Evolutionary conservation across 148 eudicot genomes (phyloP), one percentile per base, ranked within the genome.

Genomic region (Agrostemma githago): DNA sequence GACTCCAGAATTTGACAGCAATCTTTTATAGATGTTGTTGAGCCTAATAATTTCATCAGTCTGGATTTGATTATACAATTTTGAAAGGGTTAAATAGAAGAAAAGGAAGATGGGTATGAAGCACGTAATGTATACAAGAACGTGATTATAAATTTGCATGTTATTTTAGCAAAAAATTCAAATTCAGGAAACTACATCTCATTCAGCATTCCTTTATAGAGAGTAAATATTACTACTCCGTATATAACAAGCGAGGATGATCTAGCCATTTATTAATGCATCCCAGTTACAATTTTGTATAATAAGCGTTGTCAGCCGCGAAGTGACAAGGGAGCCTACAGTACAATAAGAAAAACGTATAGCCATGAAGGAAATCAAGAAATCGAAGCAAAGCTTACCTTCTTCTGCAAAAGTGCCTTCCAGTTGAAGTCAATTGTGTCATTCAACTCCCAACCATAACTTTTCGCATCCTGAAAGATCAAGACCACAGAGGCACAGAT

Each of bases 321-420:
- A 41, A 66, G 0, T 42, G 10, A 66, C 15, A 40, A 19, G 6
- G 19, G 4, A 46, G 64, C 41, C 26, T 57, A 62, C 38, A 72
- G 59, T 42, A 12, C n/a, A 43, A 56, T 68, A 5, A 75, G 9
- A 11, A 73, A 68, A 71, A 26, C 34, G 34, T 44, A 66, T 21
- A 68, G 71, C 39, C 0, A 51, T 26, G 72, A 69, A 26, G 57
- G 73, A 77, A 26, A 51, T 48, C 40, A 69, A 51, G 57, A 75
- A 77, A 26, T 21, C 71, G 6, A 72, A 51, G 54, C 20, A 57
- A 62, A 43, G 72, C 85, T 48, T 11, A 95, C 99, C 99, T 95
- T 95, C 86, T 95, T 95, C 6, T 92, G 89, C 82, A 95, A 74
- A 74, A 95, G 96, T 78, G 87, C 92, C 80, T 92, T 95, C 99